phyloP scores from a whole-genome alignment of 1,139 yeast species.

The Meyerozyma carpophila region DNA sequence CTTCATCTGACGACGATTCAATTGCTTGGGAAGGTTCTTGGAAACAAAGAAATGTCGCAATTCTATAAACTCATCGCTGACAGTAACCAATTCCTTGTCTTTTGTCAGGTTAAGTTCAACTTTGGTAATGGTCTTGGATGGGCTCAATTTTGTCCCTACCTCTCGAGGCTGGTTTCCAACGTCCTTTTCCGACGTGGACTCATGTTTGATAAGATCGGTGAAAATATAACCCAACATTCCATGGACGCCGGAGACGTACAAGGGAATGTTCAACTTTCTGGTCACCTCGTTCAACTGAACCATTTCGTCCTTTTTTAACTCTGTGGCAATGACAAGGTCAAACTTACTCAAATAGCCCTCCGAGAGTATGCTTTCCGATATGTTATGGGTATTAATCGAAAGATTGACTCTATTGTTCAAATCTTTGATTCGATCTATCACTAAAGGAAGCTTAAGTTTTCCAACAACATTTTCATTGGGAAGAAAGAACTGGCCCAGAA shows the following conservation, averaged over 20 bases:
- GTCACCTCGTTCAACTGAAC: slow-evolving; percentile 46
- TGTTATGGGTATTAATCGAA: slow-evolving; percentile 29
- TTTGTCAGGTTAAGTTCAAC: slow-evolving; percentile 29
- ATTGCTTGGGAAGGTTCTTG: slow-evolving; percentile 35
- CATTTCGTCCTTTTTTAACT: slow-evolving; percentile 41
- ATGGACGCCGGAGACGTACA: slow-evolving; percentile 64
- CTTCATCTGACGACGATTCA: slow-evolving; percentile 51
- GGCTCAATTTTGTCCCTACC: slow-evolving; percentile 41
- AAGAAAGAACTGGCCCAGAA: slow-evolving; percentile 77
- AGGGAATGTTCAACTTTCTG: slow-evolving; percentile 52
- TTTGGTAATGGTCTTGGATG: slow-evolving; percentile 46
- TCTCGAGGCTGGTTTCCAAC: slow-evolving; percentile 48
- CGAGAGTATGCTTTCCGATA: slow-evolving; percentile 14
- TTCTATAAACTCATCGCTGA: slow-evolving; percentile 48
- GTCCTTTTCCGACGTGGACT: slow-evolving; percentile 34
- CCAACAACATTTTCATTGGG: slow-evolving; percentile 51
- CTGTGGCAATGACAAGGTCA: slow-evolving; percentile 75
- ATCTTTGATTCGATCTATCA: slow-evolving; percentile 52
- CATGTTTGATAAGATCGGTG: slow-evolving; percentile 69
- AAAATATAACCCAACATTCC: slow-evolving; percentile 84
- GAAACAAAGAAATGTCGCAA: slow-evolving; percentile 27
- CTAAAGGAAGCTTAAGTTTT: slow-evolving; percentile 47
- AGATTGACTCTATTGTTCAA: slow-evolving; percentile 74
- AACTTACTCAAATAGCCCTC: slow-evolving; percentile 50
- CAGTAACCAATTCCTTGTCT: slow-evolving; percentile 48